Percentiles rank a stretch among this genome's conserved stretches.
These are phyloP conservation scores for Aplosporella prunicola DNA, from an alignment of 2,329 filamentous ascomycete genomes.

Conservation along the genomic window DNA sequence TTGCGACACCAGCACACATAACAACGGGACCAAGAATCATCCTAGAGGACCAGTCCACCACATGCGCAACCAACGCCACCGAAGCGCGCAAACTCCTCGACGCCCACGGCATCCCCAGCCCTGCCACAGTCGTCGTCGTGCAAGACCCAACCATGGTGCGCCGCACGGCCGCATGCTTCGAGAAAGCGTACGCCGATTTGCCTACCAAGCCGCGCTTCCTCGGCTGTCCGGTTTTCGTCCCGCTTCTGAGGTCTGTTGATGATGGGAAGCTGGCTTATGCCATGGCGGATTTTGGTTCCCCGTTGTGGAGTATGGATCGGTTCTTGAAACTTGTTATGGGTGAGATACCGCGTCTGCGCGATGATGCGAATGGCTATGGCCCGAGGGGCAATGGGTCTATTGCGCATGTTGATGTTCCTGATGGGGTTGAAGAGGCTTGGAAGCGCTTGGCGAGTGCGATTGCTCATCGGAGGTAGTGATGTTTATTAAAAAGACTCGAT, in stretches of 20 bases:
- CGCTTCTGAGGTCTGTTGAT: conserved; percentile 12
- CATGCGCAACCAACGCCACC: conserved; percentile 37
- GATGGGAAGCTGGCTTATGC: too few relatives aligned
- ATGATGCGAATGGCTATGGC: conserved; percentile 36
- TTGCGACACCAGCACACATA: conserved; percentile 18
- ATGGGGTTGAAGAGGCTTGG: conserved; percentile 28
- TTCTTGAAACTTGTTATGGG: conserved; percentile 36
- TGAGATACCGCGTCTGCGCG: conserved; percentile 35
- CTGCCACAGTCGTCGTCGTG: conserved; percentile 26
- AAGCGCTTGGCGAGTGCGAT: not conserved
- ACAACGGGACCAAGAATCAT: conserved; percentile 24
- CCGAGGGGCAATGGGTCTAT: conserved; percentile 37
- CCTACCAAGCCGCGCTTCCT: conserved; percentile 16
- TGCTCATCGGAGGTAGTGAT: not conserved
- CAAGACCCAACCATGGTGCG: conserved; percentile 40
- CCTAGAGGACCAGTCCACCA: conserved; percentile 37
- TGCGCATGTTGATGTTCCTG: conserved; percentile 34
- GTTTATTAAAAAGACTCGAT: too few relatives aligned
- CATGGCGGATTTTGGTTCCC: conserved; percentile 10
- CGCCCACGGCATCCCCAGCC: conserved; percentile 15
- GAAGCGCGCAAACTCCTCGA: conserved; percentile 29
- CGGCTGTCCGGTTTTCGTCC: conserved; percentile 26
- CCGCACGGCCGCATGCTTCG: conserved; percentile 34
- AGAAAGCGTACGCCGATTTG: conserved; percentile 26
- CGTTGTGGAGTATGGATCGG: conserved; percentile 30